Evolutionary conservation across 73 alveolate species (phyloP).

Genomic region (Paramecium pentaurelia): DNA sequence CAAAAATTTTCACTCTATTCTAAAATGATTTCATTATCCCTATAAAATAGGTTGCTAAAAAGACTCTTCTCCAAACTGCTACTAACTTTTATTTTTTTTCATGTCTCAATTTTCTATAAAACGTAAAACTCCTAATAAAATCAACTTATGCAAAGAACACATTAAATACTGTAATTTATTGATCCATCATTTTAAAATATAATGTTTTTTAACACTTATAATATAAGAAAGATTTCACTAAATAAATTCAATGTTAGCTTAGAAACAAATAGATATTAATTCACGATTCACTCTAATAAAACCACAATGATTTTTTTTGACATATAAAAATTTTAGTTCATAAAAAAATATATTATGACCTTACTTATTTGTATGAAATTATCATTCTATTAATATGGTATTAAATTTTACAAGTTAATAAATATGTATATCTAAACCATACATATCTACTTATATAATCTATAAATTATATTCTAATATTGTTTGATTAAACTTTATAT

Average conservation of each 20-base stretch:
- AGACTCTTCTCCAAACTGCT: neutral
- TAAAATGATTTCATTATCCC: slow-evolving; percentile 32
- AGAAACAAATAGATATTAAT: neutral
- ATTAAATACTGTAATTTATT: slow-evolving; percentile 29
- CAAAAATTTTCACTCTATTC: slow-evolving; percentile 41
- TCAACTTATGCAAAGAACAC: neutral
- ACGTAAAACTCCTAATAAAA: neutral
- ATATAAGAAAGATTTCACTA: neutral
- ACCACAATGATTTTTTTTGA: neutral
- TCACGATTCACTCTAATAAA: neutral
- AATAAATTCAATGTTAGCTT: neutral
- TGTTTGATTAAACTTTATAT: too few species aligned
- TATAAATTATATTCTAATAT: too few species aligned
- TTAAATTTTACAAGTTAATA: neutral
- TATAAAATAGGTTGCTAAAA: slow-evolving; percentile 8
- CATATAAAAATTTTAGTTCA: neutral
- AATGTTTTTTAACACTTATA: neutral
- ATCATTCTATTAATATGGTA: neutral
- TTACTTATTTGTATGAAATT: neutral
- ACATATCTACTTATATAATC: too few species aligned
- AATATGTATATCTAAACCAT: neutral
- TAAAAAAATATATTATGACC: neutral
- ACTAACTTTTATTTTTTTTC: neutral
- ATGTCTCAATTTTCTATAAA: neutral
- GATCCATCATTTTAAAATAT: neutral